A percentile compares a stretch with the other conserved stretches of the same genome.
Evolutionary conservation across 1,139 yeast genomes (phyloP).

Genomic region (Debaryomycetaceae sp.): DNA sequence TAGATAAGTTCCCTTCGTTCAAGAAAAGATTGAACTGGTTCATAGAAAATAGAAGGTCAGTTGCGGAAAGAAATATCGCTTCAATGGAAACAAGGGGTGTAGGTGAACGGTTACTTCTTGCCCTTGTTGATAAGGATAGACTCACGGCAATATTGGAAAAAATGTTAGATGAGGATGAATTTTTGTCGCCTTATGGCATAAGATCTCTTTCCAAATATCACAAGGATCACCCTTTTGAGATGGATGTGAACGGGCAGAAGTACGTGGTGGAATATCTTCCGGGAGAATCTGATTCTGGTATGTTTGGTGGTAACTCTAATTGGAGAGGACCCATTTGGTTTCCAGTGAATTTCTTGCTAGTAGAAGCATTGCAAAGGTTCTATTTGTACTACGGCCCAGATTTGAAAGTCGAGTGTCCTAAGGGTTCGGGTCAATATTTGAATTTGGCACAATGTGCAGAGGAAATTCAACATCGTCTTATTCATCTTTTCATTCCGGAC

Average conservation of each 20-base stretch:
- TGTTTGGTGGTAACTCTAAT: constrained; percentile 96
- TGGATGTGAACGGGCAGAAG: constrained; percentile 78
- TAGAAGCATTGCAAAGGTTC: constrained; percentile 86
- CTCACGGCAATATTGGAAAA: constrained; percentile 71
- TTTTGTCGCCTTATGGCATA: constrained; percentile 82
- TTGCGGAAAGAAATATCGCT: constrained; percentile 88
- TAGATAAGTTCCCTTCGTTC: constrained; percentile 79
- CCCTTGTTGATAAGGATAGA: constrained; percentile 82
- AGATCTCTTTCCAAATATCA: constrained; percentile 88
- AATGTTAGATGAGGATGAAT: constrained; percentile 87
- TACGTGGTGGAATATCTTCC: constrained; percentile 80
- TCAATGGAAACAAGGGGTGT: constrained; percentile 83
- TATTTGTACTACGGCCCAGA: constrained; percentile 87
- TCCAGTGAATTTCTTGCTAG: constrained; percentile 84
- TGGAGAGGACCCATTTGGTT: constrained; percentile 99
- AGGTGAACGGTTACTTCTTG: constrained; percentile 78
- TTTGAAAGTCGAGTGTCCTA: constrained; percentile 87
- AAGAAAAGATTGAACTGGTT: constrained; percentile 88
- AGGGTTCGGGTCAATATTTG: constrained; percentile 75
- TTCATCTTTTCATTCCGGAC: constrained; percentile 74
- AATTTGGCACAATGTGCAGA: constrained; percentile 93
- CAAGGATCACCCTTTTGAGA: constrained; percentile 79
- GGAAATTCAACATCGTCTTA: constrained; percentile 83
- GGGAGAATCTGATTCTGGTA: constrained; percentile 91
- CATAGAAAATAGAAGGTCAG: constrained; percentile 62